phyloP scores from a whole-genome alignment of 2,329 filamentous ascomycete species.

The Endoconidiophora laricicola region DNA sequence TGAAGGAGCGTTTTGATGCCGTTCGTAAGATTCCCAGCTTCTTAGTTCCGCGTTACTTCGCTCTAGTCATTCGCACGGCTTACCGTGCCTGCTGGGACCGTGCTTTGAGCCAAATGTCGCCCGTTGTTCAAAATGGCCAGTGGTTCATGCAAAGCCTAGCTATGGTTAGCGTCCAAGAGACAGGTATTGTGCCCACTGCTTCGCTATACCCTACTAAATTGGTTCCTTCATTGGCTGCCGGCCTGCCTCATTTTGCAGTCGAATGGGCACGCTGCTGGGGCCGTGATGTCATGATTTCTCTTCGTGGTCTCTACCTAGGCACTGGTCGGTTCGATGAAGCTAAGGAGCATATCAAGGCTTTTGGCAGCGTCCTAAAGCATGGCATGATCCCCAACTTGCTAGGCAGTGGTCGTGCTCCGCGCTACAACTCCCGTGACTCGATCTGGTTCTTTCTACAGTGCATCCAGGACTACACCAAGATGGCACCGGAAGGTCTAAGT shows the following conservation, averaged over 20 bases:
- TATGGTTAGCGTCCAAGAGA: constrained; percentile 84
- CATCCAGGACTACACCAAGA: constrained; percentile 79
- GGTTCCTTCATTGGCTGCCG: constrained; percentile 78
- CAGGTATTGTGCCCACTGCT: constrained; percentile 73
- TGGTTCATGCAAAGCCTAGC: constrained; percentile 77
- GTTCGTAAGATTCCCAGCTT: constrained; percentile 77
- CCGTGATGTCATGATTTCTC: constrained; percentile 88
- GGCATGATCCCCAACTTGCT: constrained; percentile 96
- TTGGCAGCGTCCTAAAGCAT: constrained; percentile 91
- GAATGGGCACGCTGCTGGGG: constrained; percentile 97
- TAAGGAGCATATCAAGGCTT: constrained; percentile 84
- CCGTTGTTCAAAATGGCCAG: constrained; percentile 63
- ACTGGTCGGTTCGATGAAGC: constrained; percentile 81
- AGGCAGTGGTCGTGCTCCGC: constrained; percentile 65
- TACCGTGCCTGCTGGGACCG: constrained; percentile 72
- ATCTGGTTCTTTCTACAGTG: constrained; percentile 97
- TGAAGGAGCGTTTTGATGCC: constrained; percentile 70
- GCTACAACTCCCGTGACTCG: constrained; percentile 92
- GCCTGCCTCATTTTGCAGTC: constrained; percentile 81
- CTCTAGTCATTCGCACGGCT: constrained; percentile 69
- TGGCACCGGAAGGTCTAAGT: constrained; percentile 58
- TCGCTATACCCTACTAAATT: constrained; percentile 75
- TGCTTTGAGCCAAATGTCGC: constrained; percentile 61
- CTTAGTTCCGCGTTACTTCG: constrained; percentile 83
- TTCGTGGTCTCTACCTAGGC: constrained; percentile 78